phyloP scores from a whole-genome alignment of 768 basidiomycete species.

The Phlebiopsis gigantea region DNA sequence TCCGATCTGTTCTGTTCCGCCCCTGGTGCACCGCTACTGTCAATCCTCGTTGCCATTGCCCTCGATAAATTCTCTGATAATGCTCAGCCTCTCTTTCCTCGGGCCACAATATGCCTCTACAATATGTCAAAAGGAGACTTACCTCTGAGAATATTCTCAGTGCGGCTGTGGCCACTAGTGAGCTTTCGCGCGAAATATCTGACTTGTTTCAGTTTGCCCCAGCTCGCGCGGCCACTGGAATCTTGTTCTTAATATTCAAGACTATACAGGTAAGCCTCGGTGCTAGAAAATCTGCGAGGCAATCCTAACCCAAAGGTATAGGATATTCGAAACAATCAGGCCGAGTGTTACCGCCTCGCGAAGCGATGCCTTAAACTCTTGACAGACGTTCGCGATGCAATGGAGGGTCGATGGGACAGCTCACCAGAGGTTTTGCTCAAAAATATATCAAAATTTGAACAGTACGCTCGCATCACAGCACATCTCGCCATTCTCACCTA shows the following conservation, averaged over 20 bases:
- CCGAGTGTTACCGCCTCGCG: slow-evolving; percentile 34
- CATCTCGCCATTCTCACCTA: background rate
- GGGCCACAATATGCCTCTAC: slow-evolving; percentile 2
- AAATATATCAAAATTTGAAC: slow-evolving; percentile 37
- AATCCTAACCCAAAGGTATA: slow-evolving; percentile 2
- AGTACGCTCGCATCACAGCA: slow-evolving; percentile 22
- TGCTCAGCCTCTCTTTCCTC: background rate
- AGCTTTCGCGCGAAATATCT: slow-evolving; percentile 27
- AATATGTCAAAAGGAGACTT: slow-evolving; percentile 17
- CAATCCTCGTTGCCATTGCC: background rate
- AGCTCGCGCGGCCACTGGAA: slow-evolving; percentile 33
- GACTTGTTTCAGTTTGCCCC: slow-evolving; percentile 37
- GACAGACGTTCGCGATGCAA: slow-evolving; percentile 38
- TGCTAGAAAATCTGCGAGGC: background rate
- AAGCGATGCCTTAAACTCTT: slow-evolving; percentile 37
- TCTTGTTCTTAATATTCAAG: slow-evolving; percentile 39
- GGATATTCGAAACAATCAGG: slow-evolving; percentile 33
- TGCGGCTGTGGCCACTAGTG: slow-evolving; percentile 26
- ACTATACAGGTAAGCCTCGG: slow-evolving; percentile 35
- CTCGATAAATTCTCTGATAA: background rate
- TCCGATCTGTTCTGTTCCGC: no score
- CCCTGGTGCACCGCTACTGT: background rate
- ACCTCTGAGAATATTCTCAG: slow-evolving; percentile 25
- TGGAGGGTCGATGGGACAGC: slow-evolving; percentile 39
- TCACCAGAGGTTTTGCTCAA: slow-evolving; percentile 35